Evolutionary conservation across 176 grass and related monocot species (phyloP).

Genomic region (Carex scoparia): DNA sequence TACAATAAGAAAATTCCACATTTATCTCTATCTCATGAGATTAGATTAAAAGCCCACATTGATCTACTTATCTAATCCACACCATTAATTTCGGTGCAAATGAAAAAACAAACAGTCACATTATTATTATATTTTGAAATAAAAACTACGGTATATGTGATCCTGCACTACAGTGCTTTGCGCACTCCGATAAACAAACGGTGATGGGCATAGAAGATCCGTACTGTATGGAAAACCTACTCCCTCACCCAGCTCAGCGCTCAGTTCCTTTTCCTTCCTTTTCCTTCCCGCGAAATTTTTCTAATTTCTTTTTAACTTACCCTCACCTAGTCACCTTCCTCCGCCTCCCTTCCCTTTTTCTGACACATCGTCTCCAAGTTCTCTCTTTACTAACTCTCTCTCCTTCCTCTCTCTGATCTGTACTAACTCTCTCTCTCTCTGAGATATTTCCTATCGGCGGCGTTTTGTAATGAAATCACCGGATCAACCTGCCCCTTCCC

Average conservation of each 20-base stretch:
- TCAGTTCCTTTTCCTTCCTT: background rate
- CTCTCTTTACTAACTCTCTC: background rate
- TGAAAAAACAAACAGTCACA: background rate
- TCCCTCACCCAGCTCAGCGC: constrained; percentile 9
- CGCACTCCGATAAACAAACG: background rate
- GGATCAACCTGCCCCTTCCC: background rate
- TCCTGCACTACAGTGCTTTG: background rate
- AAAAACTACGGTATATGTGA: no score
- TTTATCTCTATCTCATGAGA: background rate
- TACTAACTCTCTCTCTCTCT: background rate
- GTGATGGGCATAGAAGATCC: background rate
- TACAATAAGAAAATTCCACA: background rate
- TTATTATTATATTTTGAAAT: no score
- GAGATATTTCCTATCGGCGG: background rate
- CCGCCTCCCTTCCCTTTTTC: background rate
- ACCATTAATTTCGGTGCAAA: background rate
- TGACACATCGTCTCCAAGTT: background rate
- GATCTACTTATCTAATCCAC: background rate
- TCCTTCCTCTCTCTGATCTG: background rate
- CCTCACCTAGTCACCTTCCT: background rate
- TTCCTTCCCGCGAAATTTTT: constrained; percentile 25
- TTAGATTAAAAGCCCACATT: background rate
- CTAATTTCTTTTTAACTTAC: background rate
- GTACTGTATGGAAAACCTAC: background rate
- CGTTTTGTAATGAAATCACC: constrained; percentile 13